phyloP scores from a whole-genome alignment of 176 grass and related monocot genomes.

The Oryza punctata region DNA sequence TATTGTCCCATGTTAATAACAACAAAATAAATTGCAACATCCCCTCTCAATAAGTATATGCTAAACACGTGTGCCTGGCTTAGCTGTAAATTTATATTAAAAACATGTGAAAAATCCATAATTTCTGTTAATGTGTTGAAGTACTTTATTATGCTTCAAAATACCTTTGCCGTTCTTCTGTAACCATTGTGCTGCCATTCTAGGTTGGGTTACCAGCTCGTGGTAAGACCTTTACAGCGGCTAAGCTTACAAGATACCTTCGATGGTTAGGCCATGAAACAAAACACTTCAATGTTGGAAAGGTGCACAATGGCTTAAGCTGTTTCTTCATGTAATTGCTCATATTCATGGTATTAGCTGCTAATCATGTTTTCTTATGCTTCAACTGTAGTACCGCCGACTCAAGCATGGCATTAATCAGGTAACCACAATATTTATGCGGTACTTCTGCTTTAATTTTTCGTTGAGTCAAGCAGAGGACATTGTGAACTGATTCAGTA shows the following conservation, averaged over 20 bases:
- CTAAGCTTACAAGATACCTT: conserved; percentile 97
- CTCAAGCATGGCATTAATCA: conserved; percentile 95
- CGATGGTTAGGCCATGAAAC: conserved; percentile 99
- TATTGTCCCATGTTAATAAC: background rate
- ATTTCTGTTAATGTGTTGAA: conserved; percentile 28
- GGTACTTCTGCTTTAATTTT: conserved; percentile 8
- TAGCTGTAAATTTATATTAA: background rate
- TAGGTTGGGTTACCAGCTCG: conserved; percentile 96
- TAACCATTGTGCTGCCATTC: conserved; percentile 39
- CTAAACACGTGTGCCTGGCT: background rate
- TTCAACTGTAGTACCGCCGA: conserved; percentile 78
- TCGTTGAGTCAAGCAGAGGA: background rate
- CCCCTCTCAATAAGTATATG: background rate
- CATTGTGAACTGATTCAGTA: background rate
- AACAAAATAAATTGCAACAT: conserved; percentile 2
- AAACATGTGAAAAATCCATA: background rate
- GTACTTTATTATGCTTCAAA: conserved; percentile 31
- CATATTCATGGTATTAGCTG: conserved; percentile 27
- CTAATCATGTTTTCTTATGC: conserved; percentile 37
- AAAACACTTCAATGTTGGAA: conserved; percentile 99
- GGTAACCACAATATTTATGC: conserved; percentile 48
- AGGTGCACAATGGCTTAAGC: conserved; percentile 58
- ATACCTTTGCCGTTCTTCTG: conserved; percentile 9
- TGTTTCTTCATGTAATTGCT: conserved; percentile 18
- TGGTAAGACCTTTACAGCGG: conserved; percentile 97